These are phyloP conservation scores for Liquidambar formosana DNA, from an alignment of 164 flowering plant species.

Conservation along the genomic window DNA sequence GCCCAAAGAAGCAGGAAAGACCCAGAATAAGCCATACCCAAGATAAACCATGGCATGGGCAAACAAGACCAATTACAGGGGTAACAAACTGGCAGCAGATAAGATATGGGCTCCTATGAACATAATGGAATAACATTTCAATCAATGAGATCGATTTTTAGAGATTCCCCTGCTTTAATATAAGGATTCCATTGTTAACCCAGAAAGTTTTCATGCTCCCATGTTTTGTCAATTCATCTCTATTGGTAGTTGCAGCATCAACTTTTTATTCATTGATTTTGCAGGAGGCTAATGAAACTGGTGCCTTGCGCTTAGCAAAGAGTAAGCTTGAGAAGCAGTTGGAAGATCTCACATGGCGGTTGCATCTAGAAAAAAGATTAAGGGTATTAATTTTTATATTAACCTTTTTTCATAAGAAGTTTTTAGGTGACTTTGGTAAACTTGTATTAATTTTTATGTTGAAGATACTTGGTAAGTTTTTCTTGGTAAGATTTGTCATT, in stretches of 20 bases:
- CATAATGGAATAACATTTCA: not conserved
- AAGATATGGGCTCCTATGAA: not conserved
- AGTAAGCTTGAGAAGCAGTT: constrained; percentile 88
- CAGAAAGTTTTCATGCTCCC: not conserved
- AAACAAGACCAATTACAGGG: not conserved
- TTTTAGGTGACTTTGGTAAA: too few relatives aligned
- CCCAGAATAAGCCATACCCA: not conserved
- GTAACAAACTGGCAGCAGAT: not conserved
- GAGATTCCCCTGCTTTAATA: not conserved
- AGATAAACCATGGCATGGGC: not conserved
- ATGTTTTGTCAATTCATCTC: not conserved
- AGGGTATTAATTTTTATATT: constrained; percentile 52
- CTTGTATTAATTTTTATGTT: not conserved
- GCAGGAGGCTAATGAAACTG: constrained; percentile 98
- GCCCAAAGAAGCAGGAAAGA: not conserved
- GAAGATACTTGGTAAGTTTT: not conserved
- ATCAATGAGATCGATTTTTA: not conserved
- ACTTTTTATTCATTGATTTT: constrained; percentile 8
- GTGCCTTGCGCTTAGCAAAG: constrained; percentile 96
- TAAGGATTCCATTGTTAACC: not conserved
- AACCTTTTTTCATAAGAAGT: not conserved
- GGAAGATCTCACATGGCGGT: constrained; percentile 93
- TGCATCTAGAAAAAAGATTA: constrained; percentile 85
- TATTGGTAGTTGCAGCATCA: not conserved
- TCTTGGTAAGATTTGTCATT: not conserved